Conservation (phyloP, 768 basidiomycete genomes). For the Termitomyces sp. region DNA sequence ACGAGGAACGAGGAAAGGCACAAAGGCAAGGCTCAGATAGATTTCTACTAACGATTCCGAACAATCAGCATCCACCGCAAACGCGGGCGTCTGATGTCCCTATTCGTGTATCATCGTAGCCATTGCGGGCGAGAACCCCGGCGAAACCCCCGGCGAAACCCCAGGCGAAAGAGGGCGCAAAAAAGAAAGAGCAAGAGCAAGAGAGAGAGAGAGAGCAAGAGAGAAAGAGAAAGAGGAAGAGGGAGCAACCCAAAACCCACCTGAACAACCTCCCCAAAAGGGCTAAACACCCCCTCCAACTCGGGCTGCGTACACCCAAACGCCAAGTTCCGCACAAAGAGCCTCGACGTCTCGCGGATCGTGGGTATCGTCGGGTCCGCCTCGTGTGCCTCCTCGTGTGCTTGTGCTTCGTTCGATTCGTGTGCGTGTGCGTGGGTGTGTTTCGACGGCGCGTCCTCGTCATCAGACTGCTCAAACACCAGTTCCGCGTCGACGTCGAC, state of each 20-base stretch:
- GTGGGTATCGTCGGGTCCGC: conserved; percentile 40
- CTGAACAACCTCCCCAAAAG: conserved; percentile 74
- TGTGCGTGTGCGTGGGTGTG: too few species aligned
- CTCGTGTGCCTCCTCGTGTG: neutral
- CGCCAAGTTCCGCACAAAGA: conserved; percentile 94
- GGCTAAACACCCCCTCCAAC: conserved; percentile 54
- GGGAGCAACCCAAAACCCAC: conserved; percentile 43
- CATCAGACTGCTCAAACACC: conserved; percentile 59
- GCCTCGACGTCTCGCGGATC: conserved; percentile 68
- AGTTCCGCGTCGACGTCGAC: too few species aligned
- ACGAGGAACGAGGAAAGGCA: too few species aligned
- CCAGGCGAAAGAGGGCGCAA: too few species aligned
- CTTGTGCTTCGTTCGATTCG: neutral
- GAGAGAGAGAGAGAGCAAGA: neutral
- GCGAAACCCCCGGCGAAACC: too few species aligned
- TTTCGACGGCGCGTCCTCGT: conserved; percentile 33
- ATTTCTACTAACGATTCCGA: conserved; percentile 55
- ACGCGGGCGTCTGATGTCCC: conserved; percentile 38
- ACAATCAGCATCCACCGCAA: conserved; percentile 28
- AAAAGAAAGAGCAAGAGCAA: neutral
- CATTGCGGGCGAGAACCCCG: neutral
- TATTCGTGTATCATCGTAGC: conserved; percentile 41
- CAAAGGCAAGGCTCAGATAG: conserved; percentile 31
- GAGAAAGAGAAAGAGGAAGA: neutral
- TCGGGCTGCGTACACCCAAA: conserved; percentile 79